Base-by-base conservation (phyloP, 164 flowering plant genomes). In the Vitis riparia region DNA sequence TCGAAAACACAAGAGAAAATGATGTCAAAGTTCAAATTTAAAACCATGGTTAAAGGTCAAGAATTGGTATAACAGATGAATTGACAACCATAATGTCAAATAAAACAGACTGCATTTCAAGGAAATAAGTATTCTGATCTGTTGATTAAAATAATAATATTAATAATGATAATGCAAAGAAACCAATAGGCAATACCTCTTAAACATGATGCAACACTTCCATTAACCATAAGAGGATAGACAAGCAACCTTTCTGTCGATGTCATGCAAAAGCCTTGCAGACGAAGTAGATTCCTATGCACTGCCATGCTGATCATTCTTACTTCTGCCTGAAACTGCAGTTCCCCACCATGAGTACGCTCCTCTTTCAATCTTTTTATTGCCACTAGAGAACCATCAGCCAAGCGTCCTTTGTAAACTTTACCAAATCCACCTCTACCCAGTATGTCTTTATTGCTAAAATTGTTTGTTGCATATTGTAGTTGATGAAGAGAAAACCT, bases 181-280 rank as follows among this genome's bases (percentile, higher is more conserved):
- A 27, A 37, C 49, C 44, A 37, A 37, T 10, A 17, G 16, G 55
- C 8, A 55, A 9, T 74, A 77, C 80, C 80, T 68, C 79, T 72
- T 62, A 79, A 70, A 51, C 79, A 73, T 63, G 83, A 80, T 44
- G 83, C 71, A 9, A 80, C 72, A 68, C 83, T 80, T 47, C 83
- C 80, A 59, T 80, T 80, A 44, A 59, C 73, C 83, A 80, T 80
- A 49, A 53, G 77, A 7, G 82, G 82, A 52, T 79, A 79, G 56
- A 79, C 82, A 44, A 79, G 82, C 72, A 79, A 52, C 59, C 78
- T 53, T 49, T 80, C 83, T 5, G 79, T 79, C 23, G 73, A 75
- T 19, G 82, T 79, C 75, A 76, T 73, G 75, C 82, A 79, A 71
- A 80, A 80, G 19, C 80, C 80, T 12, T 62, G 69, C 13, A 77